Evolutionary conservation across 805 yeast genomes (phyloP), one percentile per base, ranked within the genome.

Genomic region (Saccharomyces jurei): DNA sequence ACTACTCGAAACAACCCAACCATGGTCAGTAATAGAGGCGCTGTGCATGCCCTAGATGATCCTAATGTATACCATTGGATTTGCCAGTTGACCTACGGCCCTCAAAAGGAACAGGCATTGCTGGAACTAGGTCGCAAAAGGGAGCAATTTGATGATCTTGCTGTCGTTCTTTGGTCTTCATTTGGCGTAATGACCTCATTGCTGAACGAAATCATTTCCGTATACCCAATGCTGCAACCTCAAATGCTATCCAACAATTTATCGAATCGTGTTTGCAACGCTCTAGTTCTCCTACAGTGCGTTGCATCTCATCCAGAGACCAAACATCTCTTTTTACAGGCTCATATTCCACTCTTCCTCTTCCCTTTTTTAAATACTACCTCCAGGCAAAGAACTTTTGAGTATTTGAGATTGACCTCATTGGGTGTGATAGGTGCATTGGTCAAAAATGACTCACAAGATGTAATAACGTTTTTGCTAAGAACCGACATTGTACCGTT

Each of bases 401-500:
- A 92, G 71, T 94, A 94, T 68, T 78, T 92, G 64, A 79, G 98
- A 59, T 79, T 92, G 59, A 94, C 99, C 0, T 87, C 96, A 52
- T 79, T 92, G 57, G 99, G 99, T 44, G 99, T 92, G 6, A 88
- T 92, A 67, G 99, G 99, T 22, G 98, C 99, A 0, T 75, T 92
- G 54, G 98, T 94, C 27, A 92, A 94, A 64, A 92, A 91, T 69
- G 99, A 92, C 66, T 87, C 96, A 3, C 89, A 96, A 14, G 96
- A 92, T 62, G 98, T 92, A 48, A 91, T 94, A 58, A 87, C 87
- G 58, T 92, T 94, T 66, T 74, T 92, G 64, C 76, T 92, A 48
- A 84, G 96, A n/a, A 94, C 99, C 0, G 99, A 92, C 69, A 92
- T 94, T 62, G 95, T 94, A 32, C 99, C 99, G 4, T 74, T 94